A percentile compares a stretch with the other conserved stretches of the same genome.
Conservation (phyloP, 2,329 filamentous ascomycete genomes). For the Huntiella savannae region DNA sequence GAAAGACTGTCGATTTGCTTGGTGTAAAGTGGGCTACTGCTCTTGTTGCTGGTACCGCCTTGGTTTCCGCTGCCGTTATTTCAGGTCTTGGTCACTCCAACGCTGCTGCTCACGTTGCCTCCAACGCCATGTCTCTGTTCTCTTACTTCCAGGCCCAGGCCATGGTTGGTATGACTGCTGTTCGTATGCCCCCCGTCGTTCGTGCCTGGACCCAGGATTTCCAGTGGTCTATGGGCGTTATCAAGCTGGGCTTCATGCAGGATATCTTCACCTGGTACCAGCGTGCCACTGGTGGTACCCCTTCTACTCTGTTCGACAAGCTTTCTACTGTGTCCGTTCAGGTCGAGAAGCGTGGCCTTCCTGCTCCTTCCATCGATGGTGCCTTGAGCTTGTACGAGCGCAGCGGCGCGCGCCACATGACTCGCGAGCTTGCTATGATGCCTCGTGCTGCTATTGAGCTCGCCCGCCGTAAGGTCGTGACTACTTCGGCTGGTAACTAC, state of each 20-base stretch:
- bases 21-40: conserved; percentile 83
- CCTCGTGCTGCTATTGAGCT: conserved; percentile 25
- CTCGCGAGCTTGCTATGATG: conserved; percentile 34
- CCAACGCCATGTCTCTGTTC: conserved; percentile 85
- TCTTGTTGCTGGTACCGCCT: conserved; percentile 65
- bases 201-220: conserved; percentile 93
- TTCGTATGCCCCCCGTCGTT: conserved; percentile 71
- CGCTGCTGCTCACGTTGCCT: conserved; percentile 82
- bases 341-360: conserved; percentile 44
- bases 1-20: conserved; percentile 74
- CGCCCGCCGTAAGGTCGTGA: conserved; percentile 35
- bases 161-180: conserved; percentile 68
- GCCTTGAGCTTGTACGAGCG: conserved; percentile 27
- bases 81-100: conserved; percentile 85
- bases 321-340: conserved; percentile 63
- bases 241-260: conserved; percentile 73
- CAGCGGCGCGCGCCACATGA: conserved; percentile 21
- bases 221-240: conserved; percentile 95
- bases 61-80: conserved; percentile 70
- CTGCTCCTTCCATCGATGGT: conserved; percentile 13
- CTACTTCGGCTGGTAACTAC: conserved; percentile 34
- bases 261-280: conserved; percentile 89
- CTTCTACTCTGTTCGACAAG: conserved; percentile 58
- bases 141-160: conserved; percentile 89
- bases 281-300: conserved; percentile 72